These are phyloP conservation scores for Aspergillus luchuensis DNA, from an alignment of 2,329 filamentous ascomycete species.

Conservation along the genomic window DNA sequence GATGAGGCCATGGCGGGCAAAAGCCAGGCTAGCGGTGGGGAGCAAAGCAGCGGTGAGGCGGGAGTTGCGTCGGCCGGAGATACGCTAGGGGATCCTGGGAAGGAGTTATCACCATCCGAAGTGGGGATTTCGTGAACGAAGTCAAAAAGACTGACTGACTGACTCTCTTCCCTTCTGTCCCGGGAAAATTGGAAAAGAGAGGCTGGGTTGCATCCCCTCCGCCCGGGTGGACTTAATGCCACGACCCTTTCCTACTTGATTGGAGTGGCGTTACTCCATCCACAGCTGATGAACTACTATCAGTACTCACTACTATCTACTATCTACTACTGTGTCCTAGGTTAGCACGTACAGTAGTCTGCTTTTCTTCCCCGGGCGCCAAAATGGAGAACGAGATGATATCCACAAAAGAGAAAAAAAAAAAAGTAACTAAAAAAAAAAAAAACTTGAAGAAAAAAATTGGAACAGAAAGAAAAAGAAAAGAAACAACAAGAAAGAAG, in stretches of 20 bases:
- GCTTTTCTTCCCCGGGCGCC: background rate
- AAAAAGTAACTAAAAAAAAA: background rate
- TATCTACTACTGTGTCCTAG: background rate
- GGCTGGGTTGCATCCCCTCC: background rate
- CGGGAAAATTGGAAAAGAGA: background rate
- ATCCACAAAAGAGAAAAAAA: background rate
- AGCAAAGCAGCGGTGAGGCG: conserved; percentile 48
- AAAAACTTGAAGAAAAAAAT: background rate
- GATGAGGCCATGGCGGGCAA: conserved; percentile 31
- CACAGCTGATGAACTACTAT: no score
- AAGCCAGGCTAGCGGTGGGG: conserved; percentile 41
- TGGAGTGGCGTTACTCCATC: no score
- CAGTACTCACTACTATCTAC: background rate
- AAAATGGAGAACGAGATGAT: background rate
- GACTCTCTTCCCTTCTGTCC: no score
- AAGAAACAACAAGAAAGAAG: background rate
- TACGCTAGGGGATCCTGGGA: conserved; percentile 42
- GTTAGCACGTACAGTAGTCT: conserved; percentile 1
- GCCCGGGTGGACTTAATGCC: background rate
- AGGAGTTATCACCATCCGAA: conserved; percentile 30
- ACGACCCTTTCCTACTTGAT: background rate
- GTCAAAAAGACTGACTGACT: no score
- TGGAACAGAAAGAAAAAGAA: background rate
- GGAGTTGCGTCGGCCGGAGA: conserved; percentile 31
- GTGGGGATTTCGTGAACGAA: background rate